phyloP scores from a whole-genome alignment of 257 asterid genomes.

The Gentiana dahurica region DNA sequence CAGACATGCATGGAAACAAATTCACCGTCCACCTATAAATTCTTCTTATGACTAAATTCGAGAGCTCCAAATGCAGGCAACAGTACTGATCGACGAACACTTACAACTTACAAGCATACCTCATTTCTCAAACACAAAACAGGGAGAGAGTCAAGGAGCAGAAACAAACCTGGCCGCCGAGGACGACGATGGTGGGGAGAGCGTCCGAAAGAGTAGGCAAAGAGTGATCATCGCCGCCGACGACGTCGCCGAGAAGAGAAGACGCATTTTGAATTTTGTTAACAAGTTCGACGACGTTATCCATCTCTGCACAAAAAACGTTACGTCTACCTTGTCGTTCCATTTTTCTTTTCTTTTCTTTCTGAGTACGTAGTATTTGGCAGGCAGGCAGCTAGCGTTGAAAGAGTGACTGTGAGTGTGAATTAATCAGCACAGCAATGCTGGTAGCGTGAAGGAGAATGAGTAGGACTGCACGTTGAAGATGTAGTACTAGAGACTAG shows the following conservation, averaged over 20 bases:
- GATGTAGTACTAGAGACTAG: too few relatives aligned
- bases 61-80: not conserved
- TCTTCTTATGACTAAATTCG: not conserved
- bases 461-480: too few relatives aligned
- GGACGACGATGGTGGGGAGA: constrained; percentile 35
- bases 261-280: constrained; percentile 29
- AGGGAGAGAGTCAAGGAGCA: not conserved
- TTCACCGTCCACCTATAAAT: not conserved
- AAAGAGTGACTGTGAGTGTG: too few relatives aligned
- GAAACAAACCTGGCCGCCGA: constrained; percentile 34
- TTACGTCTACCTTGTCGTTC: not conserved
- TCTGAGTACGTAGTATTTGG: too few relatives aligned
- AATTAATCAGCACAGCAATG: too few relatives aligned
- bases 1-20: not conserved
- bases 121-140: not conserved
- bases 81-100: not conserved
- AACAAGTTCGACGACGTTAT: constrained; percentile 25
- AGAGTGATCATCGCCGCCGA: constrained; percentile 17
- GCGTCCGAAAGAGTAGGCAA: constrained; percentile 42
- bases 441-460: too few relatives aligned
- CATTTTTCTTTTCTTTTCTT: too few relatives aligned
- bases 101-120: not conserved
- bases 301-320: constrained; percentile 11
- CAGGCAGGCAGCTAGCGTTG: too few relatives aligned
- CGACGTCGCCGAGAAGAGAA: constrained; percentile 25